These are phyloP conservation scores for Hymenochaete sp. DNA, from an alignment of 1,284 basidiomycete genomes.

Conservation along the genomic window DNA sequence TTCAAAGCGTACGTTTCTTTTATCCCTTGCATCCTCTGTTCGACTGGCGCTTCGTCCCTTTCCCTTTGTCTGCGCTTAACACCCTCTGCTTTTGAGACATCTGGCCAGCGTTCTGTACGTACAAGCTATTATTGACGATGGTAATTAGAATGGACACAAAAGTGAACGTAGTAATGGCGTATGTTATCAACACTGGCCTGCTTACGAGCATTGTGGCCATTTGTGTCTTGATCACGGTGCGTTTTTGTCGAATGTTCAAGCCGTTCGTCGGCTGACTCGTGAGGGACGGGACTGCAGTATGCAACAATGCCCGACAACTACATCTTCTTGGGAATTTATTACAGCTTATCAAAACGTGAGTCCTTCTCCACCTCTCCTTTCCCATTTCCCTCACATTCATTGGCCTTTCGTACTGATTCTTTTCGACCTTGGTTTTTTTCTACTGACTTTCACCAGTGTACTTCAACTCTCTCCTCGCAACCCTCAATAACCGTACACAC, in stretches of 20 bases:
- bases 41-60: conserved; percentile 1
- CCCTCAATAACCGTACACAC: too few species aligned
- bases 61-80: too few species aligned
- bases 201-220: conserved; percentile 11
- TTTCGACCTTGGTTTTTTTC: background rate
- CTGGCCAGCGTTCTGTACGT: too few species aligned
- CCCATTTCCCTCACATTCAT: too few species aligned
- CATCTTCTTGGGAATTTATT: conserved; percentile 23
- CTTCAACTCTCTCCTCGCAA: conserved; percentile 9
- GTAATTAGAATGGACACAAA: conserved; percentile 9
- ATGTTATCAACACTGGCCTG: conserved; percentile 16
- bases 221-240: conserved; percentile 7
- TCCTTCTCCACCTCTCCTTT: background rate
- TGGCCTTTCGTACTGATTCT: background rate
- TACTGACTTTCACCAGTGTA: background rate
- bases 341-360: conserved; percentile 22
- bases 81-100: too few species aligned
- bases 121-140: too few species aligned
- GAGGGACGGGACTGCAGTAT: conserved; percentile 15
- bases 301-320: conserved; percentile 22
- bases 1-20: conserved; percentile 11
- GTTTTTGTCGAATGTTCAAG: background rate
- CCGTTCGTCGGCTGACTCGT: background rate
- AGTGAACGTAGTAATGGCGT: conserved; percentile 11
- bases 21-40: background rate